These are phyloP conservation scores for Chaetomidium leptoderma DNA, from an alignment of 495 filamentous ascomycete genomes.

Conservation along the genomic window DNA sequence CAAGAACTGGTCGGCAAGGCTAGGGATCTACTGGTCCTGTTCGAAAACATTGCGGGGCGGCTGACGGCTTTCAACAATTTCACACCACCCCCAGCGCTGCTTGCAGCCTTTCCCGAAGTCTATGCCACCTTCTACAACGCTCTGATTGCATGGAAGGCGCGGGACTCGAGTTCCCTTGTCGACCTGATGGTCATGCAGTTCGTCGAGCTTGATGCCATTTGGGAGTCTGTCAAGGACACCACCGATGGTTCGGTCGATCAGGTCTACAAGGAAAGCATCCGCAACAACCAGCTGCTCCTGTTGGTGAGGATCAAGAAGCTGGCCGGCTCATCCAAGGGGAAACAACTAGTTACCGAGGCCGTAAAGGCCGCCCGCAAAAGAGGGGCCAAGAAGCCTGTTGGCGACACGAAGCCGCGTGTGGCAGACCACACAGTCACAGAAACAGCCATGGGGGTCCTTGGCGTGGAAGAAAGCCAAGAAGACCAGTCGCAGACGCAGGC, in stretches of 20 bases:
- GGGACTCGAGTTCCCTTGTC: conserved; percentile 82
- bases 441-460: conserved; percentile 37
- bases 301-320: conserved; percentile 86
- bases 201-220: conserved; percentile 90
- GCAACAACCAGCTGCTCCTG: conserved; percentile 86
- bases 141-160: conserved; percentile 91
- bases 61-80: conserved; percentile 50
- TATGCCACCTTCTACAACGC: conserved; percentile 85
- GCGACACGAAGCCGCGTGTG: conserved; percentile 65
- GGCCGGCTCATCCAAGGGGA: conserved; percentile 75
- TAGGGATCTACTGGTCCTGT: conserved; percentile 73
- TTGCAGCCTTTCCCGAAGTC: conserved; percentile 59
- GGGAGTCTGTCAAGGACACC: conserved; percentile 92
- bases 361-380: conserved; percentile 74
- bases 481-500: conserved; percentile 35
- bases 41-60: conserved; percentile 69
- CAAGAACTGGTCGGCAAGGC: conserved; percentile 85
- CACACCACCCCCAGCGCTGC: conserved; percentile 55
- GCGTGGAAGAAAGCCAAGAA: conserved; percentile 31
- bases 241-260: conserved; percentile 77
- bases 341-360: conserved; percentile 75
- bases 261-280: conserved; percentile 88
- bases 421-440: conserved; percentile 44
- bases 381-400: conserved; percentile 62
- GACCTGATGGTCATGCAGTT: conserved; percentile 96